Evolutionary conservation across 352 stramenopile species (phyloP), one percentile per base, ranked within the genome.

Genomic region (Chrysophaeum taylorii): DNA sequence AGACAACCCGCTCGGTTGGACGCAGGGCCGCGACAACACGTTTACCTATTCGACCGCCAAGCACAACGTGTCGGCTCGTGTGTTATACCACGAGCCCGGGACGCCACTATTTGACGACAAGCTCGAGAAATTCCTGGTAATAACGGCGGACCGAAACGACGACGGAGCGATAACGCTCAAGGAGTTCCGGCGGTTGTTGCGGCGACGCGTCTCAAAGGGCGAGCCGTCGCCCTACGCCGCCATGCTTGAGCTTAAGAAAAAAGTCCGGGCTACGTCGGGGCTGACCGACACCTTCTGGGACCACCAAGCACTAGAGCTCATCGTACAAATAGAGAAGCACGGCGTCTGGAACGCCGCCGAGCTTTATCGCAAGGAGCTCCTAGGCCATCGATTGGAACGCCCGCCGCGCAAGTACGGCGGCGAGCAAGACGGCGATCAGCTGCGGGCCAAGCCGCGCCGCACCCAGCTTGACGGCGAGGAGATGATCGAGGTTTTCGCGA

Each of bases 191-290:
- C 15, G 41, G 12, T 64, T 64, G 27, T 27, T 35, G 7, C 53
- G 53, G 9, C 16, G 27, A 38, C 15, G 53, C 5, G 53, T 64
- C 7, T 7, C 53, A 16, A 42, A 41, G 12, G 53, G 53, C 15
- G 53, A 64, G 29, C 53, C 53, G 4, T 64, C 53, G 53, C 53
- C 53, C 29, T 64, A 64, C 33, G 53, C 53, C 27, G 27, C 53
- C 15, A 42, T 64, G 29, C 53, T 64, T 18, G 12, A 37, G 15
- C 33, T 64, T 7, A 25, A 64, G 53, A 38, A 35, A 7, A 64
- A 64, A 33, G 27, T 64, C 27, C 53, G 53, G 29, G 53, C 33
- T 12, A 33, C 27, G 53, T 25, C 45, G 7, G 41, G 41, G 41
- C 23, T 57, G 12, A 27, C 45, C 18, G 45, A 12, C 5, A 25